Conservation (phyloP, 768 basidiomycete species). For the Suillus spraguei region DNA sequence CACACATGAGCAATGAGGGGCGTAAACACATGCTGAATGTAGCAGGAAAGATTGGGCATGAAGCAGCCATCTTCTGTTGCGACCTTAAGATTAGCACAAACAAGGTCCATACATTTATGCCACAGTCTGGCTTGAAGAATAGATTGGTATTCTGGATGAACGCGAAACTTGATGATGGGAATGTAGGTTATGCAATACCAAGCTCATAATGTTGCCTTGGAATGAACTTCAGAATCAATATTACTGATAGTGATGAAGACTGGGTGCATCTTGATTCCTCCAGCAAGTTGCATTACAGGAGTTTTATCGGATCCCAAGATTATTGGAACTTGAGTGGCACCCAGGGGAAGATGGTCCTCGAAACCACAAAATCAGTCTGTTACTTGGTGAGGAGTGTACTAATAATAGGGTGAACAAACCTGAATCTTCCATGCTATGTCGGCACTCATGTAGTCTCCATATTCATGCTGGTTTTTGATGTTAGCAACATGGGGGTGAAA, state of each 20-base stretch:
- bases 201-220: background rate
- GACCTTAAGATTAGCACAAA: conserved; percentile 31
- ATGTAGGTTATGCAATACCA: conserved; percentile 26
- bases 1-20: background rate
- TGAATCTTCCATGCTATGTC: conserved; percentile 26
- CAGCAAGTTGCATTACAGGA: conserved; percentile 30
- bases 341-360: conserved; percentile 23
- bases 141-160: conserved; percentile 21
- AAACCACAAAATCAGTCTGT: conserved; percentile 18
- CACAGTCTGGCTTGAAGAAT: conserved; percentile 27
- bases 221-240: conserved; percentile 27
- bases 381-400: conserved; percentile 31
- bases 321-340: conserved; percentile 31
- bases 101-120: conserved; percentile 34
- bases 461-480: conserved; percentile 12
- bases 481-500: conserved; percentile 19
- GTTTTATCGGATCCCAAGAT: conserved; percentile 37
- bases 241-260: conserved; percentile 19
- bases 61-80: conserved; percentile 28
- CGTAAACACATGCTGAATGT: background rate
- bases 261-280: conserved; percentile 34
- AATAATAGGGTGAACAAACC: conserved; percentile 13
- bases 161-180: conserved; percentile 31
- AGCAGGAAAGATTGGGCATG: conserved; percentile 27
- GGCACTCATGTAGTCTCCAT: conserved; percentile 27